These are phyloP conservation scores for Lithospermum erythrorhizon DNA, from an alignment of 257 asterid species.

Conservation along the genomic window DNA sequence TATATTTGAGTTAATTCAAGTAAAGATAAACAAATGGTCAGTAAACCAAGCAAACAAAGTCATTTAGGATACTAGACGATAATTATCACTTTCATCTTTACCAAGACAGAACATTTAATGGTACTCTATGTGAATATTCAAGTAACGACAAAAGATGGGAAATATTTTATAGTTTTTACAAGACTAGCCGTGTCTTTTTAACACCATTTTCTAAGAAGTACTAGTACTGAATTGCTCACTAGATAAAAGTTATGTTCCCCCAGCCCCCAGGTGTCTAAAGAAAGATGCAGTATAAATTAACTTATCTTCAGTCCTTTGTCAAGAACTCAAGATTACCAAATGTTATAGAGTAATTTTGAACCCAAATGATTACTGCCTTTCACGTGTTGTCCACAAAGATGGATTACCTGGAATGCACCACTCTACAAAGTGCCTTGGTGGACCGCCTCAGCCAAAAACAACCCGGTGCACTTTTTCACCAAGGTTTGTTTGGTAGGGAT, in stretches of 20 bases:
- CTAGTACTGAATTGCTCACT: background rate
- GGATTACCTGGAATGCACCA: background rate
- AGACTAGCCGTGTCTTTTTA: too few species aligned
- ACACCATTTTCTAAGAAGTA: background rate
- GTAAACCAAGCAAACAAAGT: too few species aligned
- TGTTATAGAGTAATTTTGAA: background rate
- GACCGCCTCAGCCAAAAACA: background rate
- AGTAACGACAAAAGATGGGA: background rate
- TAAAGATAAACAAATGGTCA: too few species aligned
- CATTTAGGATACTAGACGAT: too few species aligned
- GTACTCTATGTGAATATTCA: background rate
- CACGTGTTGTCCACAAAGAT: background rate
- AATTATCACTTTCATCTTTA: background rate
- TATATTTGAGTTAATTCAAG: too few species aligned
- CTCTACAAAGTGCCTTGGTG: background rate
- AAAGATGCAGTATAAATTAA: too few species aligned
- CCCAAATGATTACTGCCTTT: background rate
- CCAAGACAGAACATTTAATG: background rate
- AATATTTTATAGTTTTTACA: background rate
- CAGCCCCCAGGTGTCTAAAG: background rate
- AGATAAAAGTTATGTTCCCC: background rate
- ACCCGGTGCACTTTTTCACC: background rate
- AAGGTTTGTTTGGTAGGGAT: background rate
- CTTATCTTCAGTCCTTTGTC: background rate
- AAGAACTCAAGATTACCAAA: background rate